Evolutionary conservation across 2,329 filamentous ascomycete species (phyloP).

Genomic region (Fonsecaea erecta): DNA sequence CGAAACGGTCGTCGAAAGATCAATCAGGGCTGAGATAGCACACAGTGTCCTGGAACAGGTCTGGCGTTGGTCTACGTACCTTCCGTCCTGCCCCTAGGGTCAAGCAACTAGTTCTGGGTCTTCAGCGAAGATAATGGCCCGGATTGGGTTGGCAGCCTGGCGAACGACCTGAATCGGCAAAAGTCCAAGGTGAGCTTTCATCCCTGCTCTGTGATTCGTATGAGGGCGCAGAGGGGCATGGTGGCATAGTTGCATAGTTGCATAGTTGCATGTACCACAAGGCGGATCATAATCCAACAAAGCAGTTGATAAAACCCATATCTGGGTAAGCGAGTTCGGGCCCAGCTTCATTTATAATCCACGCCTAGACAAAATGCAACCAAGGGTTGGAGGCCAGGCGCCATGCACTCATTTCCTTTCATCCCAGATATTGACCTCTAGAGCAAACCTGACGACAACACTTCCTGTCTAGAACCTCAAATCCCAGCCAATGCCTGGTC

Average conservation of each 20-base stretch:
- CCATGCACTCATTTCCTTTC: background rate
- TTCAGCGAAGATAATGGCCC: too few relatives aligned
- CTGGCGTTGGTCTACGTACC: background rate
- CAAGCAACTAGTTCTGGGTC: too few relatives aligned
- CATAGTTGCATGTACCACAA: too few relatives aligned
- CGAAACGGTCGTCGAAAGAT: background rate
- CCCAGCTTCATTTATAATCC: background rate
- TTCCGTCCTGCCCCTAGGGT: background rate
- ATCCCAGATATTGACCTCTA: background rate
- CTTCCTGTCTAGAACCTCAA: conserved; percentile 55
- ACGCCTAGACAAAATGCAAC: background rate
- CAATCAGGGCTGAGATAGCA: background rate
- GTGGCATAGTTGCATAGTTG: background rate
- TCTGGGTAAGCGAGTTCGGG: background rate
- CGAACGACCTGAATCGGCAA: background rate
- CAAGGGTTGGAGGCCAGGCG: background rate
- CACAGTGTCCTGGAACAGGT: background rate
- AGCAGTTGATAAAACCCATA: background rate
- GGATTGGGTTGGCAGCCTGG: background rate
- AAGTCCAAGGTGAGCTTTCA: background rate
- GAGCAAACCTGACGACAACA: background rate
- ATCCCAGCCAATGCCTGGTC: conserved; percentile 82
- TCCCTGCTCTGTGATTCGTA: background rate
- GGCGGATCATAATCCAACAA: too few relatives aligned
- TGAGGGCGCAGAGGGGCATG: background rate